Evolutionary conservation across 116 monocot species (phyloP).

Genomic region (Phalaenopsis hybrid): DNA sequence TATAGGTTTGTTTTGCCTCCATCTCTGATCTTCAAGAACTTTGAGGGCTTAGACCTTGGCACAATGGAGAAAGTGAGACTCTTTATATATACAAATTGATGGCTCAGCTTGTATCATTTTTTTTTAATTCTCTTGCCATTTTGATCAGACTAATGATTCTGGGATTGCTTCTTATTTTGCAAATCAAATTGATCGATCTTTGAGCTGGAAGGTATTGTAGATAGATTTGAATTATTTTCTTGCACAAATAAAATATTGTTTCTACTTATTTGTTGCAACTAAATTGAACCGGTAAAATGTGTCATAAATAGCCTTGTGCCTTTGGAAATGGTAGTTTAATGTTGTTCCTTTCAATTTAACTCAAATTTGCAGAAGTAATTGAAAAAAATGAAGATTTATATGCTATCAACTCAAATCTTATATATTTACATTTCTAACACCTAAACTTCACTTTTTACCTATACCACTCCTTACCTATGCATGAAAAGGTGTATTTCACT

Average conservation of each 20-base stretch:
- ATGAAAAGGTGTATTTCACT: too few relatives aligned
- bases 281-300: too few relatives aligned
- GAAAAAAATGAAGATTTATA: neutral
- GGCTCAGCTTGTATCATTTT: neutral
- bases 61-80: slow-evolving; percentile 66
- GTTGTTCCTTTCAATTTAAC: neutral
- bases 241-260: neutral
- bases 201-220: slow-evolving; percentile 85
- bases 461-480: too few relatives aligned
- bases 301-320: neutral
- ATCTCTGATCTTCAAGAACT: slow-evolving; percentile 77
- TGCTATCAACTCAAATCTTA: too few relatives aligned
- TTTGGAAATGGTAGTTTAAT: neutral
- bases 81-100: neutral
- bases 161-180: slow-evolving; percentile 85
- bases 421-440: too few relatives aligned
- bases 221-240: neutral
- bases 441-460: too few relatives aligned
- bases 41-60: slow-evolving; percentile 79
- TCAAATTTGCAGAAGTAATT: neutral
- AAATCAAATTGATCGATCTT: slow-evolving; percentile 69
- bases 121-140: neutral
- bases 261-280: too few relatives aligned
- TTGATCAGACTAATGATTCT: slow-evolving; percentile 64
- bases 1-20: slow-evolving; percentile 78